phyloP scores from a whole-genome alignment of 2,329 filamentous ascomycete genomes.

The Aspergillus niger region DNA sequence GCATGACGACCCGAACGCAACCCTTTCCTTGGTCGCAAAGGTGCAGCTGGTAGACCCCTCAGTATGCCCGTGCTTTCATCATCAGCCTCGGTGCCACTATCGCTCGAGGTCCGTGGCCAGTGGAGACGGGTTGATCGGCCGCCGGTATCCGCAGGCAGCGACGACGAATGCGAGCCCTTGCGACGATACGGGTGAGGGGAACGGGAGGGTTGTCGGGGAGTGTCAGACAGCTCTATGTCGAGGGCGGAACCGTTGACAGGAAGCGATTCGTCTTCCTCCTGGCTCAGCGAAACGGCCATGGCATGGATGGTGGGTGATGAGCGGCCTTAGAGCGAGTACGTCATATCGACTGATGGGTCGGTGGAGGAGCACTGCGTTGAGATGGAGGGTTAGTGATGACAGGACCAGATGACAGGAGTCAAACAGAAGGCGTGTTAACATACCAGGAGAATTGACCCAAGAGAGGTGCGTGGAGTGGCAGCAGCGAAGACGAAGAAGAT shows the following conservation, averaged over 20 bases:
- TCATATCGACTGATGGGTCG: conserved; percentile 29
- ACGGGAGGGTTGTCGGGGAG: conserved; percentile 57
- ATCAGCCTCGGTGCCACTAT: conserved; percentile 92
- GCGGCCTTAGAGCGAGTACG: conserved; percentile 26
- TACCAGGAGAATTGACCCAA: conserved; percentile 5
- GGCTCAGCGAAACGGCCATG: conserved; percentile 36
- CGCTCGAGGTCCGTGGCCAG: conserved; percentile 67
- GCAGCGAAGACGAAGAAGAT: not conserved
- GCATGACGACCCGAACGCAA: conserved; percentile 54
- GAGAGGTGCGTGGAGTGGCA: not conserved
- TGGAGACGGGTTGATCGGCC: conserved; percentile 32
- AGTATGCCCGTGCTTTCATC: conserved; percentile 79
- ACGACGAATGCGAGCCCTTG: conserved; percentile 58
- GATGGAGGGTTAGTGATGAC: not conserved
- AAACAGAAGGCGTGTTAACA: not conserved
- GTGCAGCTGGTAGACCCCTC: conserved; percentile 80
- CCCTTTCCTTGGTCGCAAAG: conserved; percentile 73
- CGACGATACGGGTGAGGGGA: conserved; percentile 70
- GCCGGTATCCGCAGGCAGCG: conserved; percentile 35
- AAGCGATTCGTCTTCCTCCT: conserved; percentile 32
- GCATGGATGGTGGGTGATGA: conserved; percentile 25
- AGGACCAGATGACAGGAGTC: not conserved
- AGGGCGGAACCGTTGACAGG: conserved; percentile 24
- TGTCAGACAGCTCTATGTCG: conserved; percentile 22
- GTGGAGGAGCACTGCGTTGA: not conserved